Evolutionary conservation across 2,329 filamentous ascomycete genomes (phyloP).

Genomic region (Magnaporthiopsis incrustans): DNA sequence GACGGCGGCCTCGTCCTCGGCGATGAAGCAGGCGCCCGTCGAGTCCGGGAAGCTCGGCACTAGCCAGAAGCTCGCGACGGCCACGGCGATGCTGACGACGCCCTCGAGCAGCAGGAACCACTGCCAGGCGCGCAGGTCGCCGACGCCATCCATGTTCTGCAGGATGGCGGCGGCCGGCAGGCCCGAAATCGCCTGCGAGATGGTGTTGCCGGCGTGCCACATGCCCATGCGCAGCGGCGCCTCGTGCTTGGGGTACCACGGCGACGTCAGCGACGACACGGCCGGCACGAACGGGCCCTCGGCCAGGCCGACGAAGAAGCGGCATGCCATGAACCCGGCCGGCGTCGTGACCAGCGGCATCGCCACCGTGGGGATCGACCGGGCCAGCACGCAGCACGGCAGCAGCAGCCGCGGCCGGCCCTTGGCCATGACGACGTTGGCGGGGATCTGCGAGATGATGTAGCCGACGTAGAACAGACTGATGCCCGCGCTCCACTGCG

Average conservation of each 20-base stretch:
- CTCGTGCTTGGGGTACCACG: slow-evolving; percentile 39
- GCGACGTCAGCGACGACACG: slow-evolving; percentile 34
- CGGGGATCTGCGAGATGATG: slow-evolving; percentile 36
- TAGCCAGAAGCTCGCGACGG: slow-evolving; percentile 43
- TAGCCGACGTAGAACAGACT: slow-evolving; percentile 38
- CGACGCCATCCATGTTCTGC: slow-evolving; percentile 1
- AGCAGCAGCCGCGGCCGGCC: not conserved
- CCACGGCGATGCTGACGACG: slow-evolving; percentile 48
- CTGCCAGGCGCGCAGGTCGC: slow-evolving; percentile 36
- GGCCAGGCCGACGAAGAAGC: slow-evolving; percentile 36
- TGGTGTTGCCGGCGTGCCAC: slow-evolving; percentile 22
- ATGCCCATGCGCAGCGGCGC: slow-evolving; percentile 34
- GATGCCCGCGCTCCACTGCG: slow-evolving; percentile 30
- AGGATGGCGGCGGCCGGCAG: slow-evolving; percentile 4
- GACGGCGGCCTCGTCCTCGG: slow-evolving; percentile 44
- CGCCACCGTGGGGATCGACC: not conserved
- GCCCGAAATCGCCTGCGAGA: not conserved
- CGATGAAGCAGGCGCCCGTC: slow-evolving; percentile 34
- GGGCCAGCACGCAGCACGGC: not conserved
- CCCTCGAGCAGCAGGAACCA: slow-evolving; percentile 63
- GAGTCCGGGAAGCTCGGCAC: slow-evolving; percentile 38
- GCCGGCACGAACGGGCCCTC: slow-evolving; percentile 30
- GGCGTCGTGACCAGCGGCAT: slow-evolving; percentile 7
- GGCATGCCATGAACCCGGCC: slow-evolving; percentile 22
- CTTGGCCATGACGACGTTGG: slow-evolving; percentile 34